These are phyloP conservation scores for Candolleomyces eurysporus DNA, from an alignment of 768 basidiomycete species.

Conservation along the genomic window DNA sequence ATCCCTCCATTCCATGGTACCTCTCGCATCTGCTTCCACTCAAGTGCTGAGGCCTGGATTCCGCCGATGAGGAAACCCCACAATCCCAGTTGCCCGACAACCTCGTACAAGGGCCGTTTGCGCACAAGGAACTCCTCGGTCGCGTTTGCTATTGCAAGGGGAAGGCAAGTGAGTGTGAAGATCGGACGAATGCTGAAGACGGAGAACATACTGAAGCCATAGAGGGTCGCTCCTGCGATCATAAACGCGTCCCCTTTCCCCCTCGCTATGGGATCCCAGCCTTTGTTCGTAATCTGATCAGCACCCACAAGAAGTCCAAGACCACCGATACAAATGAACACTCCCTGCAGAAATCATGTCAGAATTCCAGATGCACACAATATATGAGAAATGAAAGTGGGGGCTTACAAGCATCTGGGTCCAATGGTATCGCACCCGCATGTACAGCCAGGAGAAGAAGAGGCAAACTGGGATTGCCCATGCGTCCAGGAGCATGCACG, in stretches of 20 bases:
- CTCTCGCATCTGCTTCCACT: slow-evolving; percentile 62
- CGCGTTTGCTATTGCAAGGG: slow-evolving; percentile 60
- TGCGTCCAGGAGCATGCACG: slow-evolving; percentile 92
- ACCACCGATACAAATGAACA: slow-evolving; percentile 70
- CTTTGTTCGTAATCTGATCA: slow-evolving; percentile 75
- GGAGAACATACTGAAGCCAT: slow-evolving; percentile 71
- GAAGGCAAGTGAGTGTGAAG: not conserved
- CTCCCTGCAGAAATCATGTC: slow-evolving; percentile 44
- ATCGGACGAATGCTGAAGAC: not conserved
- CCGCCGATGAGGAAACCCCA: slow-evolving; percentile 81
- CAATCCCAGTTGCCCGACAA: slow-evolving; percentile 84
- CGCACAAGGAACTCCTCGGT: slow-evolving; percentile 88
- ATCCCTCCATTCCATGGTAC: slow-evolving; percentile 74
- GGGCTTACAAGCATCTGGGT: slow-evolving; percentile 69
- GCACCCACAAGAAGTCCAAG: slow-evolving; percentile 79
- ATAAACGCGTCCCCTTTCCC: slow-evolving; percentile 86
- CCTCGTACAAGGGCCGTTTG: slow-evolving; percentile 77
- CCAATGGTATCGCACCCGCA: slow-evolving; percentile 79
- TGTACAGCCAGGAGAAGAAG: slow-evolving; percentile 80
- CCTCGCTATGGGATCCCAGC: slow-evolving; percentile 60
- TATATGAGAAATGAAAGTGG: not conserved
- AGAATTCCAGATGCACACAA: not conserved
- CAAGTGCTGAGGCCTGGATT: slow-evolving; percentile 72
- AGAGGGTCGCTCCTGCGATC: slow-evolving; percentile 82
- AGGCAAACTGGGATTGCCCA: slow-evolving; percentile 91